Conservation (phyloP, 1,284 basidiomycete species). For the Malassezia vespertilionis region DNA sequence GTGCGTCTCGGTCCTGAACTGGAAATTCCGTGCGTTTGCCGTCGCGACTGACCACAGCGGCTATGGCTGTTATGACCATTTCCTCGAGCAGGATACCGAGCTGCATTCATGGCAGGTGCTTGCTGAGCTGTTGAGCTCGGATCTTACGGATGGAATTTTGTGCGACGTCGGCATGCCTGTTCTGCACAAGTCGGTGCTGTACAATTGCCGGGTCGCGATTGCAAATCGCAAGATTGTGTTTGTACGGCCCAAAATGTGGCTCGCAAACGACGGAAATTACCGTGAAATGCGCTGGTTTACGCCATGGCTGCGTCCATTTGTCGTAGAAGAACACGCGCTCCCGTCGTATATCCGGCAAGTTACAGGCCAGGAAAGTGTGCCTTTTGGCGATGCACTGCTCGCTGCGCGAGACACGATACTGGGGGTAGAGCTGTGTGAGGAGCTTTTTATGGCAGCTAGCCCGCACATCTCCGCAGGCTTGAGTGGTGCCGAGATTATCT, state of each 20-base stretch:
- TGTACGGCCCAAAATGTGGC: slow-evolving; percentile 98
- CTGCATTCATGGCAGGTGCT: slow-evolving; percentile 44
- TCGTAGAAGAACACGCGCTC: slow-evolving; percentile 78
- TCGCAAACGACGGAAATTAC: slow-evolving; percentile 97
- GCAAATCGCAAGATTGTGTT: slow-evolving; percentile 74
- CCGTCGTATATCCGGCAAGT: slow-evolving; percentile 74
- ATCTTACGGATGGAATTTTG: slow-evolving; percentile 36
- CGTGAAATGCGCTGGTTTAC: slow-evolving; percentile 92
- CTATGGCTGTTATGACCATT: slow-evolving; percentile 42
- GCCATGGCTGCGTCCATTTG: slow-evolving; percentile 77
- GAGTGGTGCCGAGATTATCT: slow-evolving; percentile 96
- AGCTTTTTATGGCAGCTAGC: slow-evolving; percentile 88
- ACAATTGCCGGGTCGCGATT: slow-evolving; percentile 87
- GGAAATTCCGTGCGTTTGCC: slow-evolving; percentile 68
- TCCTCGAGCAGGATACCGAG: slow-evolving; percentile 35
- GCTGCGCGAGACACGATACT: slow-evolving; percentile 90
- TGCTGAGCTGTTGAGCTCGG: slow-evolving; percentile 27
- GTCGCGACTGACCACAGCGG: slow-evolving; percentile 17
- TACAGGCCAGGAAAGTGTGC: slow-evolving; percentile 85
- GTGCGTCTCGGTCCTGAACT: slow-evolving; percentile 94
- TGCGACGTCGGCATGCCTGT: slow-evolving; percentile 56
- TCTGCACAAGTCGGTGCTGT: slow-evolving; percentile 89
- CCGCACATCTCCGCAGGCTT: slow-evolving; percentile 94
- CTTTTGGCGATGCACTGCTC: slow-evolving; percentile 88
- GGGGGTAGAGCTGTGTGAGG: slow-evolving; percentile 91